These are phyloP conservation scores for Phaeosphaeriaceae sp. DNA, from an alignment of 2,329 filamentous ascomycete species.

Conservation along the genomic window DNA sequence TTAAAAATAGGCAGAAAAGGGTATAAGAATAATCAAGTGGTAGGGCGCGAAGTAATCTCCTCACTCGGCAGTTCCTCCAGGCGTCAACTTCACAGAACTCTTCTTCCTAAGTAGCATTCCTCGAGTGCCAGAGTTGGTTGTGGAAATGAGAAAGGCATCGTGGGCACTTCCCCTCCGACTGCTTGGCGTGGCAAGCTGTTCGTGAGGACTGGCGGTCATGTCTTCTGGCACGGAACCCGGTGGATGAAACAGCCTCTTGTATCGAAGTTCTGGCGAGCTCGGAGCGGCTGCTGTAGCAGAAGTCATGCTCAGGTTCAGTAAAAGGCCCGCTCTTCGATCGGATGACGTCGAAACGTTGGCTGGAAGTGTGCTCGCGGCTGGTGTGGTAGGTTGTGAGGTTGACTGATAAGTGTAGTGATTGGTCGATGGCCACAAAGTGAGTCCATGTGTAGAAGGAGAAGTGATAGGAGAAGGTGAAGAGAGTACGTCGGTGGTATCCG, in stretches of 20 bases:
- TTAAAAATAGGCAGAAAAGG: not conserved
- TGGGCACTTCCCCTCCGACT: conserved; percentile 28
- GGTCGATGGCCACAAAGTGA: conserved; percentile 34
- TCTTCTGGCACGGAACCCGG: conserved; percentile 24
- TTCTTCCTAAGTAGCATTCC: conserved; percentile 40
- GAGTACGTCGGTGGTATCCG: conserved; percentile 40
- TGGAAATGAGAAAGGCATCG: conserved; percentile 13
- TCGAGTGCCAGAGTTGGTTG: conserved; percentile 40
- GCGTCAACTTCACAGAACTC: conserved; percentile 8
- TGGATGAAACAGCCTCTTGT: conserved; percentile 52
- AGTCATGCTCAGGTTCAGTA: conserved; percentile 35
- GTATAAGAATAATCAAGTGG: not conserved
- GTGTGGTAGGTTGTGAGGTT: conserved; percentile 30
- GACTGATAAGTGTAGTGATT: conserved; percentile 13
- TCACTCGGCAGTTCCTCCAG: not conserved
- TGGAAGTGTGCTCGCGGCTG: conserved; percentile 1
- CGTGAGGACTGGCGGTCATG: conserved; percentile 14
- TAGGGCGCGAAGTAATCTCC: not conserved
- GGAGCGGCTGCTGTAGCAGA: conserved; percentile 26
- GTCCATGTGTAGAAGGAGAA: conserved; percentile 30
- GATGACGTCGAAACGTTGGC: conserved; percentile 20
- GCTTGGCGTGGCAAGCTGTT: conserved; percentile 7
- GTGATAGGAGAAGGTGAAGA: conserved; percentile 40
- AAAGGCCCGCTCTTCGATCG: conserved; percentile 25
- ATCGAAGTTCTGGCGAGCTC: conserved; percentile 50